A percentile compares a stretch with the other conserved stretches of the same genome.
Evolutionary conservation across 2,329 filamentous ascomycete species (phyloP).

Genomic region (Colletotrichum sp.): DNA sequence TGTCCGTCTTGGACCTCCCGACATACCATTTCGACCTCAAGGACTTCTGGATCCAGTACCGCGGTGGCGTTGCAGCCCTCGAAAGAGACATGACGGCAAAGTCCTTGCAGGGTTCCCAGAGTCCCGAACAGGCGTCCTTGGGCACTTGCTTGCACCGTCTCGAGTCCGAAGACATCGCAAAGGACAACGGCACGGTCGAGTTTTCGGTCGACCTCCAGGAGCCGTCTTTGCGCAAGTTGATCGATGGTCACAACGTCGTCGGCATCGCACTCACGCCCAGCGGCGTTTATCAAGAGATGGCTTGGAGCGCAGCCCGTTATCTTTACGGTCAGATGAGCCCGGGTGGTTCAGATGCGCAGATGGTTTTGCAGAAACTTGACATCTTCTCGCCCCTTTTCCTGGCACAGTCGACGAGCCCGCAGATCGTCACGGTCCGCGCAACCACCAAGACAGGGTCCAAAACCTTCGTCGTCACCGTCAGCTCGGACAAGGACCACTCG

Average conservation of each 20-base stretch:
- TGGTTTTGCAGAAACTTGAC: not conserved
- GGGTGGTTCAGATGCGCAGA: not conserved
- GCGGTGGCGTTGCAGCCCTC: not conserved
- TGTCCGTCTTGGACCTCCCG: slow-evolving; percentile 64
- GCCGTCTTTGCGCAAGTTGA: not conserved
- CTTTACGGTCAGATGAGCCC: not conserved
- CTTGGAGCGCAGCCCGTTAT: not conserved
- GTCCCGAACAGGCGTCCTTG: not conserved
- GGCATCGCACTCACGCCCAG: not conserved
- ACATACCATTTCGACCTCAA: slow-evolving; percentile 75
- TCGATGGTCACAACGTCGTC: not conserved
- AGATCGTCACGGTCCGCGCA: not conserved
- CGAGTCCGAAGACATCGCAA: not conserved
- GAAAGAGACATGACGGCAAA: not conserved
- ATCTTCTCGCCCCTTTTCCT: not conserved
- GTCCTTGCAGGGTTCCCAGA: not conserved
- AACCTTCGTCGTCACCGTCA: not conserved
- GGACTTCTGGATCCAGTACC: slow-evolving; percentile 67
- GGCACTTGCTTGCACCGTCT: not conserved
- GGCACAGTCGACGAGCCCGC: not conserved
- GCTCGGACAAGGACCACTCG: not conserved
- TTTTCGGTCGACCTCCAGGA: not conserved
- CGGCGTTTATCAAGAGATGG: not conserved
- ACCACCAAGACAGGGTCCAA: not conserved
- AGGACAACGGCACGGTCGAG: not conserved